These are phyloP conservation scores for Colletotrichum costaricense DNA, from an alignment of 2,329 filamentous ascomycete species.

Conservation along the genomic window DNA sequence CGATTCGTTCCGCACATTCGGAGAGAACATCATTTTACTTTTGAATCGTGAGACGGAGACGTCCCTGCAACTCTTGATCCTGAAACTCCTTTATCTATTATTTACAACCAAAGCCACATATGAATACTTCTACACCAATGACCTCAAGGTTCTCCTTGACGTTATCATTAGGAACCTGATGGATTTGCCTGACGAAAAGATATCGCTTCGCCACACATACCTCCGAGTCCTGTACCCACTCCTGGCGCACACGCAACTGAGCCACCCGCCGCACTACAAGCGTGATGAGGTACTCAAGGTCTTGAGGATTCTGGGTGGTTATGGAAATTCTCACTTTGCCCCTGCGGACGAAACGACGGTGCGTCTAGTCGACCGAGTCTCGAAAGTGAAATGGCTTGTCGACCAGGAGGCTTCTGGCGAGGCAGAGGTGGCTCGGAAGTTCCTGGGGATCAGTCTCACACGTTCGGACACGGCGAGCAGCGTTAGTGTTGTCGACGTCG, in stretches of 20 bases:
- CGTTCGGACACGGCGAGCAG: constrained; percentile 75
- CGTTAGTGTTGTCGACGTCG: constrained; percentile 82
- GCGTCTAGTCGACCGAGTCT: constrained; percentile 80
- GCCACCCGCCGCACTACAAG: constrained; percentile 90
- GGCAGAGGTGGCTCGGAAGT: constrained; percentile 64
- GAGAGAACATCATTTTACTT: constrained; percentile 95
- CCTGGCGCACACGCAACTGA: constrained; percentile 90
- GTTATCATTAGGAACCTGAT: constrained; percentile 98
- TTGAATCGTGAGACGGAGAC: constrained; percentile 96
- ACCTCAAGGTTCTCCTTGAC: constrained; percentile 91
- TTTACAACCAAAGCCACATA: constrained; percentile 93
- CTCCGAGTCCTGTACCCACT: constrained; percentile 92
- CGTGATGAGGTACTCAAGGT: constrained; percentile 83
- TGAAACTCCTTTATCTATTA: constrained; percentile 94
- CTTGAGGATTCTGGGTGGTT: constrained; percentile 76
- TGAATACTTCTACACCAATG: constrained; percentile 99
- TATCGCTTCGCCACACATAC: constrained; percentile 88
- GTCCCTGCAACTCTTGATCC: constrained; percentile 91
- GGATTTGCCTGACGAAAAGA: constrained; percentile 87
- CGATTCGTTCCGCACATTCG: constrained; percentile 89
- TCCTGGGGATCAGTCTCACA: constrained; percentile 78
- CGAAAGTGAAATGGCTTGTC: constrained; percentile 76
- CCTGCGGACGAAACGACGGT: constrained; percentile 84
- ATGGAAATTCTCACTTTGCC: constrained; percentile 79
- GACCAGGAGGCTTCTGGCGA: constrained; percentile 52